These are phyloP conservation scores for Haematococcus sp. DNA, from an alignment of 139 green algal genomes.

Conservation along the genomic window DNA sequence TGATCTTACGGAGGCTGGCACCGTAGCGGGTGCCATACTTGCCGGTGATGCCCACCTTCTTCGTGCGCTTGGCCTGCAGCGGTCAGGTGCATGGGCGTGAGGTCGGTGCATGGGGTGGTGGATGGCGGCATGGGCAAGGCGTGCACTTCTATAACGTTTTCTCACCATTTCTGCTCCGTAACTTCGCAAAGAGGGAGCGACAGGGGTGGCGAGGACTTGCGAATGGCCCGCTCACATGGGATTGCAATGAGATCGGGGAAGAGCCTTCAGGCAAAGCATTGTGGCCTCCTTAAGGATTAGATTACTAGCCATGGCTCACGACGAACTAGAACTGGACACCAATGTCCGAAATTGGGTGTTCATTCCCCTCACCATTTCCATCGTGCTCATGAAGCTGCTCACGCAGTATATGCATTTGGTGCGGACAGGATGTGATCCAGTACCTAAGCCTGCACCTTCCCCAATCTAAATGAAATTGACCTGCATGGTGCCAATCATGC, in stretches of 20 bases:
- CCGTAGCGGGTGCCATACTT: slow-evolving; percentile 99
- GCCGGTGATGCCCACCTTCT: slow-evolving; percentile 99
- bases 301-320: not conserved
- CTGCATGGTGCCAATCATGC: not conserved
- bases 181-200: no score
- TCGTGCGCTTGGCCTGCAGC: slow-evolving; percentile 95
- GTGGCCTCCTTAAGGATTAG: no score
- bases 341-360: slow-evolving; percentile 89
- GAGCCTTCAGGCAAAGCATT: no score
- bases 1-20: slow-evolving; percentile 84
- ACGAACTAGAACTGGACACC: slow-evolving; percentile 69
- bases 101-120: not conserved
- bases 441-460: not conserved
- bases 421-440: not conserved
- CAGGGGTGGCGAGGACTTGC: no score
- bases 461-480: not conserved
- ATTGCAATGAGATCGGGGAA: no score
- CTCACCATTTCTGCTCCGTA: no score
- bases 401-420: slow-evolving; percentile 76
- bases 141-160: no score
- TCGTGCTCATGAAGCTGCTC: slow-evolving; percentile 88
- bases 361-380: slow-evolving; percentile 80
- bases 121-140: no score
- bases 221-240: no score
- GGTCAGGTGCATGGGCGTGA: not conserved